Evolutionary conservation across 345 rosid genomes (phyloP).

Genomic region (Eucalyptus shirleyi): DNA sequence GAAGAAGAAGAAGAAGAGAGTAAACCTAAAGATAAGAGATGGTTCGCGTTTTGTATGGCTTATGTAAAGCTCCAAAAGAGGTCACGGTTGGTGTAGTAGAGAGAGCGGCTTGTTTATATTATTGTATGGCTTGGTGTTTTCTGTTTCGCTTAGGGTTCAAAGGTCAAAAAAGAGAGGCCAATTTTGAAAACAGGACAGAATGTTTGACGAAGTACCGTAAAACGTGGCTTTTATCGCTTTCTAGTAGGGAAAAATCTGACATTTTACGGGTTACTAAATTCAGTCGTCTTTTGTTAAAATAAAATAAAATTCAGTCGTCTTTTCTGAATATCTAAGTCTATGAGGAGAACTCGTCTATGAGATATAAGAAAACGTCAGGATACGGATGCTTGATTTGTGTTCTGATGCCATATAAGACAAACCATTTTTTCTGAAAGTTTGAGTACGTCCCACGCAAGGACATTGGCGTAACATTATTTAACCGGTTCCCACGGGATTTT

Average conservation of each 20-base stretch:
- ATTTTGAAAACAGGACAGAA: neutral
- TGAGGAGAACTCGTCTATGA: neutral
- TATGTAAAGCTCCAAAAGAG: neutral
- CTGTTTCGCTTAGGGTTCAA: neutral
- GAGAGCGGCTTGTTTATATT: neutral
- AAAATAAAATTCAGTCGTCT: neutral
- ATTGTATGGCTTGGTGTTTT: neutral
- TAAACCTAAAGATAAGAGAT: neutral
- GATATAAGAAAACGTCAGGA: neutral
- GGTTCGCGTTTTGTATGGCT: neutral
- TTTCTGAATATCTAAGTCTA: neutral
- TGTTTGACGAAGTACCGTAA: slow-evolving; percentile 14
- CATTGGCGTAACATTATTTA: neutral
- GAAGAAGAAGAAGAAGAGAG: no score
- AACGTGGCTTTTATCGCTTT: slow-evolving; percentile 1
- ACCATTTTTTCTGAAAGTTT: neutral
- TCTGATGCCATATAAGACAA: neutral
- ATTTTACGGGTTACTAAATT: neutral
- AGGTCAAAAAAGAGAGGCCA: slow-evolving; percentile 35
- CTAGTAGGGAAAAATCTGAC: neutral
- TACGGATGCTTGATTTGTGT: neutral
- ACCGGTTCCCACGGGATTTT: neutral
- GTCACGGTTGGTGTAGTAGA: neutral
- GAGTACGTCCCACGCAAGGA: neutral
- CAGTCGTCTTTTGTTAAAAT: neutral